Evolutionary conservation across 2,329 filamentous ascomycete genomes (phyloP), one percentile per base, ranked within the genome.

Genomic region (Cadophora gregata): DNA sequence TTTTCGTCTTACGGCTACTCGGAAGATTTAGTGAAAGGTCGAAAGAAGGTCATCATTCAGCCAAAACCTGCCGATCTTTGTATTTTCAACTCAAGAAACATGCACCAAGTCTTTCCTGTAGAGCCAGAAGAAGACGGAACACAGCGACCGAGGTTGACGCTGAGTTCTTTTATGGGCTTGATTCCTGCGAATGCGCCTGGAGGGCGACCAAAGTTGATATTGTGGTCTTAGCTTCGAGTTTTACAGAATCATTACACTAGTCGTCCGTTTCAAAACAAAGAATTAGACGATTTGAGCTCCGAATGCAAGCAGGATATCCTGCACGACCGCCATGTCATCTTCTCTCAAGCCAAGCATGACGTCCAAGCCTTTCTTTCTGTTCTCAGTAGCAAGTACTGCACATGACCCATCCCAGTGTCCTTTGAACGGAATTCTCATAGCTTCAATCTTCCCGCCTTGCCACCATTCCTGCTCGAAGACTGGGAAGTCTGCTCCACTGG

Each of bases 91-190:
- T 59, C 55, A 12, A 59, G 36, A 21, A 59, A 59, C 9, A 59
- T 42, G 55, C 36, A 59, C 12, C 55, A 59, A 59, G 33, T 59
- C 21, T 59, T 45, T n/a, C 31, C n/a, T 25, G 55, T 59, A 3
- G 55, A 45, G 42, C 42, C 59, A 24, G 59, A 62, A 9, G 59
- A 25, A 4, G 59, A 38, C 5, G 59, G 47, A 48, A 60, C 27
- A 24, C 58, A 60, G 42, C 38, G 58, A 3, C 24, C 58, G 16
- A 60, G 58, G 38, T 48, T 60, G 14, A 33, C 58, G 24, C 27
- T 60, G 12, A 60, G 58, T 48, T 42, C 31, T 14, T 60, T 60
- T 31, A 60, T 60, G 38, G 58, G 58, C 25, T 47, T 60, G 58
- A 60, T 60, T 31, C 58, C 58, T 29, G 36, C 38, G 14, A 45